Percentiles rank a stretch among this genome's conserved stretches.
Evolutionary conservation across 2,329 filamentous ascomycete genomes (phyloP).

Genomic region (Claviceps paspali): DNA sequence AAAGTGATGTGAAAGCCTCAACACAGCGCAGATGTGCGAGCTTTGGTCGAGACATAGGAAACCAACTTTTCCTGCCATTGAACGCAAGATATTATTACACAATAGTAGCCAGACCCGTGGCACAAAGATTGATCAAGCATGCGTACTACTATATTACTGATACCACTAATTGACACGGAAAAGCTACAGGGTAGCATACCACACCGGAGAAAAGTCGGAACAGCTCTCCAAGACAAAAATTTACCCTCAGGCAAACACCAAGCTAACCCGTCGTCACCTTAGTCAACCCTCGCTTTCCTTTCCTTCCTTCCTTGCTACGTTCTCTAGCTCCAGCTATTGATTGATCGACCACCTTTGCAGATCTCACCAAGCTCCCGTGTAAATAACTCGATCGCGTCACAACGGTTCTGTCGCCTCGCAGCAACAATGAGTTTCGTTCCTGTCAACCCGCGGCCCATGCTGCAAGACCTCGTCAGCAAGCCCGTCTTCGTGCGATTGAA

Average conservation of each 20-base stretch:
- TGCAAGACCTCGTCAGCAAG: conserved; percentile 86
- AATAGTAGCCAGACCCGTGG: too few species aligned
- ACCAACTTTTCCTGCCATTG: too few species aligned
- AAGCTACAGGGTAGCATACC: background rate
- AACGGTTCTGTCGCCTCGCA: background rate
- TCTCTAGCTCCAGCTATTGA: too few species aligned
- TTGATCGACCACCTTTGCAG: too few species aligned
- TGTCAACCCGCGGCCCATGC: conserved; percentile 90
- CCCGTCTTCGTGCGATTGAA: conserved; percentile 85
- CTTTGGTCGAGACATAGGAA: too few species aligned
- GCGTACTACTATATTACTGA: too few species aligned
- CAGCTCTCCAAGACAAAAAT: background rate
- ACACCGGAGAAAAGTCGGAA: conserved; percentile 6
- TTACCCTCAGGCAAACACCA: conserved; percentile 1
- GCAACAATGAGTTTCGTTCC: conserved; percentile 53
- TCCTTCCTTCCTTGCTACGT: too few species aligned
- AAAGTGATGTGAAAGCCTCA: too few species aligned
- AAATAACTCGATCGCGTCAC: background rate
- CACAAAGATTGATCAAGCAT: too few species aligned
- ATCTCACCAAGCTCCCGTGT: background rate
- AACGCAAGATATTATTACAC: background rate
- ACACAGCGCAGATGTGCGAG: too few species aligned
- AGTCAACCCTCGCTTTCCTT: too few species aligned
- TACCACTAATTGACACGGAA: background rate
- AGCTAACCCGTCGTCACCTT: background rate